Base-by-base conservation (phyloP, 2,329 filamentous ascomycete genomes). In the Alternaria novae-zelandiae region DNA sequence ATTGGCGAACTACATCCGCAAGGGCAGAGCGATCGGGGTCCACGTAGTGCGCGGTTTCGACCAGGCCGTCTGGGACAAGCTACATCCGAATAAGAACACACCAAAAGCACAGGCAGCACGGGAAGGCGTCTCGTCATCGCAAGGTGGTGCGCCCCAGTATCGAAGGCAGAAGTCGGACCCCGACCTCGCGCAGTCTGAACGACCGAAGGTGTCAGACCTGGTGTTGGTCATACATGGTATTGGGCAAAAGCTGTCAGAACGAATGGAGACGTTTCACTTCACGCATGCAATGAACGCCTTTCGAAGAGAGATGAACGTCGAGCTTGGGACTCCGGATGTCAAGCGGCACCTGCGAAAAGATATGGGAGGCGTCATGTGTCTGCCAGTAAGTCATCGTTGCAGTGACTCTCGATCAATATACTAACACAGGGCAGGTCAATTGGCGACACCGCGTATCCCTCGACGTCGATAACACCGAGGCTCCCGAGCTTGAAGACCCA, bases 181-280 rank as follows among this genome's bases (percentile, higher is more conserved):
- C 71, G 83, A 67, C 86, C 89, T 73, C 91, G 93, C 81, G 80
- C 85, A 75, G 82, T 87, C 70, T 85, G 93, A 77, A 86, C 89
- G 75, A 26, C 89, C 89, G 2, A 88, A 89, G 64, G 92, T 97
- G 6, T 95, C 91, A 1, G 96, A 99, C 74, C 84, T 99, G 8
- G 88, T 98, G 2, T 85, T 99, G 5, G 93, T 98, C 10, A 92
- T 96, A 46, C 96, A 99, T 74, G 96, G 96, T 2, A 98, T 99
- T 67, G 96, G 96, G 0, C 96, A 99, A 78, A 98, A 99, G 78
- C 86, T 98, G 54, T 96, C 94, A 0, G 94, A 99, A 77, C 87
- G 94, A 12, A 93, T 98, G 64, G 95, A 98, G 79, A 97, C 93
- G 71, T 99, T 94, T 73, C 93, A 98, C 78, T 99, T 99, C 73